Percentiles rank a stretch among this genome's conserved stretches.
These are phyloP conservation scores for Rubroshorea leprosula DNA, from an alignment of 345 rosid species.

Conservation along the genomic window DNA sequence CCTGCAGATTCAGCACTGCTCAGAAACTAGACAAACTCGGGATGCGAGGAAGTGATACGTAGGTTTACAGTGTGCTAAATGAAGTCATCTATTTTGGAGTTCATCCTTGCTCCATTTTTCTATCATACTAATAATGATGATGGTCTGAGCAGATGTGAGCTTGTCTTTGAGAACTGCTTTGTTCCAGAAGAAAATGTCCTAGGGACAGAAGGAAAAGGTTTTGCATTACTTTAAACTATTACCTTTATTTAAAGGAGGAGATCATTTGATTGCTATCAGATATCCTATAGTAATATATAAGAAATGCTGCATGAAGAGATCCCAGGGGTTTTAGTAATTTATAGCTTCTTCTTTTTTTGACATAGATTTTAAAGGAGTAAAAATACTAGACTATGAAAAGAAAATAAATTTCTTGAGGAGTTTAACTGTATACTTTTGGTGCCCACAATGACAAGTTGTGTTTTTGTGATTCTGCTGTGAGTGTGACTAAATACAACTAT, in stretches of 20 bases:
- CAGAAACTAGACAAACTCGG: conserved; percentile 96
- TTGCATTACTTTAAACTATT: conserved; percentile 21
- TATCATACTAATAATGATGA: conserved; percentile 23
- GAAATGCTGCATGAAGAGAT: not conserved
- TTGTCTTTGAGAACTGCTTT: conserved; percentile 85
- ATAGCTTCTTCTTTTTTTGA: too few relatives aligned
- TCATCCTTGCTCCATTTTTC: conserved; percentile 12
- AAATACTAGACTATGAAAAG: too few relatives aligned
- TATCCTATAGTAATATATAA: not conserved
- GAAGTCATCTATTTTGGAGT: conserved; percentile 15
- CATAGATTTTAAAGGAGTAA: too few relatives aligned
- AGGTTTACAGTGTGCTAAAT: conserved; percentile 22
- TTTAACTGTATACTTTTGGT: too few relatives aligned
- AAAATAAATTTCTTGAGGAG: too few relatives aligned
- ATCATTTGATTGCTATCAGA: conserved; percentile 3
- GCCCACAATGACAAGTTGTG: too few relatives aligned
- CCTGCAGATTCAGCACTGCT: conserved; percentile 85
- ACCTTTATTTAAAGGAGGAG: not conserved
- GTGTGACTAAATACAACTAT: too few relatives aligned
- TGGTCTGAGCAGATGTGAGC: conserved; percentile 73
- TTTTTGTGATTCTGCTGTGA: too few relatives aligned
- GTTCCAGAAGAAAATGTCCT: conserved; percentile 88
- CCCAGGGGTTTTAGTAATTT: not conserved
- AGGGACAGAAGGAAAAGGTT: conserved; percentile 89
- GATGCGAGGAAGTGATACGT: conserved; percentile 99